Base-by-base conservation (phyloP, 108 stramenopile species). In the Pseudonitzschia multistriata region DNA sequence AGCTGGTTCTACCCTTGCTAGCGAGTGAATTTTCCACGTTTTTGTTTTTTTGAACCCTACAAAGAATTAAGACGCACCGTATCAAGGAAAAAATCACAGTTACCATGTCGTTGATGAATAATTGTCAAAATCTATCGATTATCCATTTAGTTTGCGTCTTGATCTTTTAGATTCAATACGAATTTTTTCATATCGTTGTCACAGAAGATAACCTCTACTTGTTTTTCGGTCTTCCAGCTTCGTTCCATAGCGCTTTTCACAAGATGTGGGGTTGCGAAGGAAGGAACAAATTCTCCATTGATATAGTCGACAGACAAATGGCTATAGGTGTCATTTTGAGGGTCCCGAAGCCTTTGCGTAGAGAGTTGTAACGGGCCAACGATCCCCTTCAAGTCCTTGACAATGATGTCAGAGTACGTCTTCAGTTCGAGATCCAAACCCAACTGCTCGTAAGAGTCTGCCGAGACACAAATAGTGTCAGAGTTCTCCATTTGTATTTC, bases 251-350 rank as follows among this genome's bases (percentile, higher is more conserved):
- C 88, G 74, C 79, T 91, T 33, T 73, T 50, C 2, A 91, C 88
- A 39, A 94, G 77, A 52, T 86, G 75, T 13, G 85, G 45, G 19
- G 77, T 85, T 25, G 84, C 88, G 76, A 91, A 94, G 5, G 85
- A 83, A 5, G 93, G 93, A 11, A 94, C 83, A 68, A 85, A 74
- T 47, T 94, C 83, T 22, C 87, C 89, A 73, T 90, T 88, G 17
- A 91, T 60, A n/a, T 88, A 85, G 42, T 90, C 87, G 35, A 94
- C 76, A 5, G 84, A 75, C 25, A 85, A 62, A 34, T 81, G 70
- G 5, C 53, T 29, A 4, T 62, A 59, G 5, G 27, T 42, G 1
- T 72, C 68, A 15, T 70, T 78, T 25, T 83, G 85, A 49, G 74
- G 60, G 39, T 79, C 71, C 61, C 48, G 62, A 36, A 80, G 75